Evolutionary conservation across 192 early-diverging fungal genomes (phyloP).

Genomic region (Chytriomyces confervae): DNA sequence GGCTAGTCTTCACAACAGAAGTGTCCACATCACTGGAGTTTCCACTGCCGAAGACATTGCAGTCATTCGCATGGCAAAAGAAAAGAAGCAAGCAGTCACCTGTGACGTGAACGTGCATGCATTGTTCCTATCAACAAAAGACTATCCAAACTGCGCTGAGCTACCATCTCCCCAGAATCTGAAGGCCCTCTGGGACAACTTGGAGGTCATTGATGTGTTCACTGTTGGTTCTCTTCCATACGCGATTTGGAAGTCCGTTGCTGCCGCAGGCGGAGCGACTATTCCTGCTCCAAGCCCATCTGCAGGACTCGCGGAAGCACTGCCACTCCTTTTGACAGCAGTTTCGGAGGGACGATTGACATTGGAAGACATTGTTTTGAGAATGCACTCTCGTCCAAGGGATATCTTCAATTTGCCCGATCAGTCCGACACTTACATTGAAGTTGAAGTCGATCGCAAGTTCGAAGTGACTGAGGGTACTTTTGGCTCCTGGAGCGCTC

Average conservation of each 20-base stretch:
- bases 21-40: conserved; percentile 91
- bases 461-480: conserved; percentile 44
- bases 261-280: conserved; percentile 25
- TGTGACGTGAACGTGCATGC: conserved; percentile 92
- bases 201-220: conserved; percentile 88
- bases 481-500: conserved; percentile 61
- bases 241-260: conserved; percentile 58
- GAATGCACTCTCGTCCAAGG: conserved; percentile 84
- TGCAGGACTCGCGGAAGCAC: conserved; percentile 69
- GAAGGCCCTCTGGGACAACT: conserved; percentile 79
- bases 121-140: conserved; percentile 75
- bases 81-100: conserved; percentile 83
- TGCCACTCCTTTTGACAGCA: conserved; percentile 83
- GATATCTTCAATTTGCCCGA: conserved; percentile 91
- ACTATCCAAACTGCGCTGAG: conserved; percentile 30
- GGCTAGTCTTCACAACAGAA: conserved; percentile 78
- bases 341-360: conserved; percentile 79
- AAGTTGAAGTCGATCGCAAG: conserved; percentile 86
- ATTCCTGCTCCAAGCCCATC: conserved; percentile 34
- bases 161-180: conserved; percentile 61
- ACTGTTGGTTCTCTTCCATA: conserved; percentile 75
- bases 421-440: conserved; percentile 92
- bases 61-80: conserved; percentile 84
- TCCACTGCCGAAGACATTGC: conserved; percentile 78
- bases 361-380: conserved; percentile 74